These are phyloP conservation scores for Pythium folliculosum DNA, from an alignment of 352 stramenopile genomes.

Conservation along the genomic window DNA sequence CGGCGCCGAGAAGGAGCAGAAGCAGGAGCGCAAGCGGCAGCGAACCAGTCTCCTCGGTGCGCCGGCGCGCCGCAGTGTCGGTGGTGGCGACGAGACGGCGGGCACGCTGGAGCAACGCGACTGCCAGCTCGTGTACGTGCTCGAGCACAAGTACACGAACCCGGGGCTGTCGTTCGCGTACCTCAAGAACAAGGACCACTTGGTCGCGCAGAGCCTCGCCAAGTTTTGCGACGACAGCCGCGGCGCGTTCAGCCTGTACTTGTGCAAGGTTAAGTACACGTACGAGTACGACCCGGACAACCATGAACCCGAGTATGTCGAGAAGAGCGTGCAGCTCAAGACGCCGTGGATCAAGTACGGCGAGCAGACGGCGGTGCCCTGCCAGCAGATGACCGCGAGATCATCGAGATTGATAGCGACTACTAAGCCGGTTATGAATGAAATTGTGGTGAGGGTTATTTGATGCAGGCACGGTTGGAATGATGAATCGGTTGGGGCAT, in stretches of 20 bases:
- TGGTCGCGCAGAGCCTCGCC: conserved; percentile 16
- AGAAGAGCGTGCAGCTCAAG: conserved; percentile 10
- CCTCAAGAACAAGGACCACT: conserved; percentile 24
- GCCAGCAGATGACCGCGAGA: conserved; percentile 9
- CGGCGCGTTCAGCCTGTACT: conserved; percentile 10
- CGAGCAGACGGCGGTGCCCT: neutral
- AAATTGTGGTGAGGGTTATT: conserved; percentile 7
- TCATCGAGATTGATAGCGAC: neutral
- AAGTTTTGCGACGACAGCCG: conserved; percentile 23
- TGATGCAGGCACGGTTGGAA: conserved; percentile 9
- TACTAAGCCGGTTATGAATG: neutral
- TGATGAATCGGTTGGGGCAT: conserved; percentile 12
- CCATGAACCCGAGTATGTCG: neutral
- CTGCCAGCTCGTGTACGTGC: conserved; percentile 24
- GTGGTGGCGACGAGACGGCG: too few species aligned
- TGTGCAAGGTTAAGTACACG: conserved; percentile 20
- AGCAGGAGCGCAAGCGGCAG: neutral
- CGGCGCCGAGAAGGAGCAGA: neutral
- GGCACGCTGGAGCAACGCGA: neutral
- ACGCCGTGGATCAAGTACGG: conserved; percentile 26
- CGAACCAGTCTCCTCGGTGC: neutral
- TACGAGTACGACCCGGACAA: conserved; percentile 12
- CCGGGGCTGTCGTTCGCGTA: conserved; percentile 15
- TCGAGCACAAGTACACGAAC: conserved; percentile 29
- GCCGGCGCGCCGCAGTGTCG: too few species aligned